Base-by-base conservation (phyloP, 805 yeast genomes). In the Nakazawaea holstii region DNA sequence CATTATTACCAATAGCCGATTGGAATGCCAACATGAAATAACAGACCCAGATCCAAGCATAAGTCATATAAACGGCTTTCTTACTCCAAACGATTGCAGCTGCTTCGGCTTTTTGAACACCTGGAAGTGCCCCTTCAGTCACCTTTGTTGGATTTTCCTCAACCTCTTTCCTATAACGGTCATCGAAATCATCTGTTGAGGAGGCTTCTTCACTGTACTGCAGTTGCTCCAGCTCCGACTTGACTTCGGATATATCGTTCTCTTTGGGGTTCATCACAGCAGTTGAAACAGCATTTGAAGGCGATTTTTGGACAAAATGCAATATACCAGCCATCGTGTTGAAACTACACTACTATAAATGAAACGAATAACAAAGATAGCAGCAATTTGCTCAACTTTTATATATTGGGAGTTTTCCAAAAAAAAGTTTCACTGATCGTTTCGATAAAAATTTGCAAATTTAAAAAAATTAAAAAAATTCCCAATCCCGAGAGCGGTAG, bases 21-120 rank as follows among this genome's bases (percentile, higher is more conserved):
- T 62, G 68, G 17, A 64, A 45, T n/a, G 67, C 64, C 35, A 62
- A 53, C 59, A 64, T 56, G 54, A 64, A 66, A 53, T 53, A 65
- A 38, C 61, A 57, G 26, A 64, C 55, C 69, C 69, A 65, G 48
- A 65, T 64, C 64, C 62, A 56, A 13, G 59, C 60, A 46, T 62
- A 65, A 14, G 59, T 58, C 6, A 41, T 13, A 35, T 59, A 59
- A 39, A 65, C 53, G 5, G 60, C 55, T 30, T 48, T 52, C 41
- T 50, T 58, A 28, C 58, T 38, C 70, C 69, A 66, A 14, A 63
- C 67, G 33, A 52, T 36, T n/a, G 62, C 53, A 17, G 55, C 56
- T 6, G 63, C 69, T 52, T 66, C 68, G 8, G 54, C 54, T 36
- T 60, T 58, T 32, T 59, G 52, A 5, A 64, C 60, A 44, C 66